phyloP scores from a whole-genome alignment of 805 yeast species.

The Candida methanosorbosa region DNA sequence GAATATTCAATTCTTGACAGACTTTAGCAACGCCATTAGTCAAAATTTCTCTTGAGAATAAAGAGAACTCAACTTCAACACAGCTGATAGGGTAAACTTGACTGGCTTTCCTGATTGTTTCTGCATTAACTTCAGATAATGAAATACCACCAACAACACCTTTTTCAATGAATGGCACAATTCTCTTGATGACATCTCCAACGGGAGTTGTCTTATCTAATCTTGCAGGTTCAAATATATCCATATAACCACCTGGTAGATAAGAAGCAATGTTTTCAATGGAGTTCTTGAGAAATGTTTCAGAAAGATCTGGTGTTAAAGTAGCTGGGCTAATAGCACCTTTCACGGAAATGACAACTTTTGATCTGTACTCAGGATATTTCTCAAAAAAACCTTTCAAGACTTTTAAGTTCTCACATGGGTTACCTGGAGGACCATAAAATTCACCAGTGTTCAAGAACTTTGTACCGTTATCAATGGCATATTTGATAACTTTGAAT shows the following conservation, averaged over 20 bases:
- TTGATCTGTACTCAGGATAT: slow-evolving; percentile 45
- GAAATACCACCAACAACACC: slow-evolving; percentile 71
- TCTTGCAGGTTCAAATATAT: slow-evolving; percentile 67
- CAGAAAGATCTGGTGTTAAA: slow-evolving; percentile 41
- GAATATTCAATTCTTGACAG: slow-evolving; percentile 50
- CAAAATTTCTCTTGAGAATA: slow-evolving; percentile 55
- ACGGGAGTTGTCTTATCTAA: slow-evolving; percentile 48
- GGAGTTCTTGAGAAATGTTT: slow-evolving; percentile 36
- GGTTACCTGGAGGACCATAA: slow-evolving; percentile 43
- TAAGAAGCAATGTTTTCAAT: slow-evolving; percentile 35
- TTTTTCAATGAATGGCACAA: slow-evolving; percentile 48
- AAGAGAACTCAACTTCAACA: slow-evolving; percentile 74
- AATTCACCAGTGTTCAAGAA: slow-evolving; percentile 73
- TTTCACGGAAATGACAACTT: slow-evolving; percentile 57
- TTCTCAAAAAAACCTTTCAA: slow-evolving; percentile 46
- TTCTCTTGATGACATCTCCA: slow-evolving; percentile 47
- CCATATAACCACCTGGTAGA: slow-evolving; percentile 34
- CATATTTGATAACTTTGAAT: slow-evolving; percentile 42
- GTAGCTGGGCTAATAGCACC: slow-evolving; percentile 40
- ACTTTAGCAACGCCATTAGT: slow-evolving; percentile 55
- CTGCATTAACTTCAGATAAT: slow-evolving; percentile 62
- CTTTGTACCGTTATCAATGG: slow-evolving; percentile 37
- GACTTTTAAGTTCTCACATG: slow-evolving; percentile 42
- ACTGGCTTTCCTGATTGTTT: slow-evolving; percentile 51
- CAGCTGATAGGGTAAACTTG: slow-evolving; percentile 49